A percentile compares a stretch with the other conserved stretches of the same genome.
Evolutionary conservation across 75 land plant genomes (phyloP).

Genomic region (Picea sitchensis): DNA sequence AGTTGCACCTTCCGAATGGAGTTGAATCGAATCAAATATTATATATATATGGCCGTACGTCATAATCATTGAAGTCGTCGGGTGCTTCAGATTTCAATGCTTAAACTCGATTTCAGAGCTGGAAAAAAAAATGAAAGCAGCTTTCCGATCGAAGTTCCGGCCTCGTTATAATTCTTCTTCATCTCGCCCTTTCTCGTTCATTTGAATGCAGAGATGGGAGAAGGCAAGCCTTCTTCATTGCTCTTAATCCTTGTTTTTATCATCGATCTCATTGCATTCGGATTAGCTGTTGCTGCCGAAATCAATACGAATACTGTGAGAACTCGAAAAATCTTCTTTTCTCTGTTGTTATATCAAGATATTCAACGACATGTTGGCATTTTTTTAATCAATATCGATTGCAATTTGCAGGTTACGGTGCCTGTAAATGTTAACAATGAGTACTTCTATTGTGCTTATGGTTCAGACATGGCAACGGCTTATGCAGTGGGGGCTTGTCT

Average conservation of each 20-base stretch:
- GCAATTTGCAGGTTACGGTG: conserved; percentile 23
- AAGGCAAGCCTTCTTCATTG: conserved; percentile 1
- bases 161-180: no score
- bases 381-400: background rate
- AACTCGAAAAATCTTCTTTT: no score
- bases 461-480: conserved; percentile 74
- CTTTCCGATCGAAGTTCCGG: no score
- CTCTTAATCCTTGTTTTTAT: background rate
- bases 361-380: no score
- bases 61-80: no score
- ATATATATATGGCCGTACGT: no score
- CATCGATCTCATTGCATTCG: background rate
- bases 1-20: no score
- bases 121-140: no score
- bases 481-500: conserved; percentile 72
- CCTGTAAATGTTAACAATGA: conserved; percentile 13
- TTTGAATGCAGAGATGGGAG: conserved; percentile 1
- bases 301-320: background rate
- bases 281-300: conserved; percentile 11
- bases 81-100: no score
- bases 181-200: background rate
- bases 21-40: no score
- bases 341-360: no score
- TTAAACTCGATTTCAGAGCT: no score
- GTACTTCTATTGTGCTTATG: conserved; percentile 61